These are phyloP conservation scores for Epichloe hybrida DNA, from an alignment of 2,329 filamentous ascomycete genomes.

Conservation along the genomic window DNA sequence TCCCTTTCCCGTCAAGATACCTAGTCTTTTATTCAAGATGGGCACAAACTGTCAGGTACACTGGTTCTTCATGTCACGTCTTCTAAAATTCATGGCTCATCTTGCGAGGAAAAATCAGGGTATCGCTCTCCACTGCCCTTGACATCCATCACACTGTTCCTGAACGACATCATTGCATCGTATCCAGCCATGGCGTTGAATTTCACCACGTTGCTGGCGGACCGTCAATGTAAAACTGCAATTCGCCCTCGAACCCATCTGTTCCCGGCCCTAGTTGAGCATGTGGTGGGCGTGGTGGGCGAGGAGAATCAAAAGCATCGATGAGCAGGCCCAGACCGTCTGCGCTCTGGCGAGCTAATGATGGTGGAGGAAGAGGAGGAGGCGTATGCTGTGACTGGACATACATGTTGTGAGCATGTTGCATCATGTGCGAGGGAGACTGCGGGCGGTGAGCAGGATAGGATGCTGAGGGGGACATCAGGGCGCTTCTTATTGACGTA, in stretches of 20 bases:
- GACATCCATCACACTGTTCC: background rate
- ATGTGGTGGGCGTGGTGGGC: conserved; percentile 9
- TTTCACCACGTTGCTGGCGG: conserved; percentile 9
- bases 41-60: too few species aligned
- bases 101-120: too few species aligned
- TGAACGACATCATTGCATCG: conserved; percentile 2
- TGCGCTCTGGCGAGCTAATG: conserved; percentile 10
- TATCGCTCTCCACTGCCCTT: background rate
- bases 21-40: too few species aligned
- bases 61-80: too few species aligned
- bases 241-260: conserved; percentile 33
- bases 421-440: conserved; percentile 5
- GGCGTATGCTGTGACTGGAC: conserved; percentile 7
- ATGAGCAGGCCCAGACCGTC: conserved; percentile 29
- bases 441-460: conserved; percentile 10
- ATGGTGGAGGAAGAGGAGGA: background rate
- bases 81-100: too few species aligned
- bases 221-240: conserved; percentile 31
- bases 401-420: conserved; percentile 5
- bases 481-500: conserved; percentile 11
- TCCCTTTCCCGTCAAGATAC: too few species aligned
- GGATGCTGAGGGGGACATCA: conserved; percentile 6
- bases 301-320: conserved; percentile 24
- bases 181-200: conserved; percentile 7
- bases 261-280: conserved; percentile 19